phyloP scores from a whole-genome alignment of 129 eudicot species.

The Flaveria robusta region DNA sequence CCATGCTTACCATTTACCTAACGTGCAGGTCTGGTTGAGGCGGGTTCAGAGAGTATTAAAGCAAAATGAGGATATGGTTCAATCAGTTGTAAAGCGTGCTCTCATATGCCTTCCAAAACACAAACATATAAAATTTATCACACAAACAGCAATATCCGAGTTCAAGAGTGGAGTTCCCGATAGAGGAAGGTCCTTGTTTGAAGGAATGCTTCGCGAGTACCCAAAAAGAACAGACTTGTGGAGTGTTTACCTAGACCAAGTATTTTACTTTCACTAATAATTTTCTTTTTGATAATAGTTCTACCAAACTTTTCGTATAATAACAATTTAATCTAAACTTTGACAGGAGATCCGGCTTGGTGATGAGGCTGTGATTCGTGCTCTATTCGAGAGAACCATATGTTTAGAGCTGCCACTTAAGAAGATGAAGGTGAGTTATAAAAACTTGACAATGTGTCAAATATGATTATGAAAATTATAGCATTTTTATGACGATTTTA shows the following conservation, averaged over 20 bases:
- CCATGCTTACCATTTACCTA: constrained; percentile 1
- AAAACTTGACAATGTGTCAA: neutral
- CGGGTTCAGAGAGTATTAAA: constrained; percentile 62
- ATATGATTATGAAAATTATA: neutral
- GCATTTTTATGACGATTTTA: neutral
- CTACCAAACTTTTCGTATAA: neutral
- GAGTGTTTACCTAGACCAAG: constrained; percentile 92
- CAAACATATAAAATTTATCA: constrained; percentile 75
- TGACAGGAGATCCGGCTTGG: constrained; percentile 79
- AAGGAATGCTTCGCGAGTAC: constrained; percentile 82
- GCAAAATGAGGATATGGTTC: constrained; percentile 65
- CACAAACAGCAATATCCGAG: constrained; percentile 74
- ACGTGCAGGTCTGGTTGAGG: constrained; percentile 79
- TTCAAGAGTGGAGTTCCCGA: constrained; percentile 79
- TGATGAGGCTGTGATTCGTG: constrained; percentile 67
- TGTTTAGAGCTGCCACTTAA: constrained; percentile 75
- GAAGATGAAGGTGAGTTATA: constrained; percentile 71
- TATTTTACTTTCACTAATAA: constrained; percentile 19
- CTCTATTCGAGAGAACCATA: constrained; percentile 83
- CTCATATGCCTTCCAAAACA: constrained; percentile 71
- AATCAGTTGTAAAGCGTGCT: constrained; percentile 67
- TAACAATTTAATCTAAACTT: neutral
- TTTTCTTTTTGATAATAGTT: neutral
- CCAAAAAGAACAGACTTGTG: constrained; percentile 90
- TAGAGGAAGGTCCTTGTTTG: constrained; percentile 84